Conservation (phyloP, 306 rosid species). For the Leucaena leucocephala region DNA sequence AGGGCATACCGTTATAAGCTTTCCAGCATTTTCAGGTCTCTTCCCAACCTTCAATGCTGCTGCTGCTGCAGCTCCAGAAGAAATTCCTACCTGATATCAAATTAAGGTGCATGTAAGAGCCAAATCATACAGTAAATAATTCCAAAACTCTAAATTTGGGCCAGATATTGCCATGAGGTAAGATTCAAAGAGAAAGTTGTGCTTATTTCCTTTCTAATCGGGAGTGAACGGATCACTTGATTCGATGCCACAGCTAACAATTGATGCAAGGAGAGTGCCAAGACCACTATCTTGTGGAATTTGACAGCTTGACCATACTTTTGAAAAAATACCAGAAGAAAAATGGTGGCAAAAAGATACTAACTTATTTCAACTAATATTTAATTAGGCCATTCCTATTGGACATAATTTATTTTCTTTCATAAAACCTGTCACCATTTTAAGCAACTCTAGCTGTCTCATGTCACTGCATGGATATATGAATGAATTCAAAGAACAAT, state of each 20-base stretch:
- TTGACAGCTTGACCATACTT: not conserved
- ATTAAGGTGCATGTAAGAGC: slow-evolving; percentile 37
- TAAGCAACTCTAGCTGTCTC: slow-evolving; percentile 21
- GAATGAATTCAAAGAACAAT: not conserved
- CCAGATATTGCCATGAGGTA: slow-evolving; percentile 21
- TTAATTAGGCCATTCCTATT: not conserved
- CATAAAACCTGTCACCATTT: slow-evolving; percentile 1
- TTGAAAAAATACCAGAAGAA: not conserved
- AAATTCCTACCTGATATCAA: slow-evolving; percentile 84
- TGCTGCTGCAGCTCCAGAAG: slow-evolving; percentile 97
- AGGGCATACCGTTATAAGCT: slow-evolving; percentile 77
- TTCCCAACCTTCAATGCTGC: slow-evolving; percentile 92
- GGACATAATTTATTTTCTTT: not conserved
- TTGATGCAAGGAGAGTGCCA: not conserved
- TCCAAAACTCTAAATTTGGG: slow-evolving; percentile 23
- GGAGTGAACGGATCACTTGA: slow-evolving; percentile 12
- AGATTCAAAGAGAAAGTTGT: slow-evolving; percentile 25
- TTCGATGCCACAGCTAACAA: not conserved
- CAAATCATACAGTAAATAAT: slow-evolving; percentile 23
- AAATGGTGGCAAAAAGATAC: not conserved
- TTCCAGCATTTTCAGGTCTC: slow-evolving; percentile 94
- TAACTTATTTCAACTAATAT: not conserved
- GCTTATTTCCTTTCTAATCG: slow-evolving; percentile 16
- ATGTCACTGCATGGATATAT: slow-evolving; percentile 22
- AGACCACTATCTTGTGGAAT: slow-evolving; percentile 11